A percentile compares a stretch with the other conserved stretches of the same genome.
Evolutionary conservation across 441 rosid genomes (phyloP).

Genomic region (Euphorbia schlechtendalii): DNA sequence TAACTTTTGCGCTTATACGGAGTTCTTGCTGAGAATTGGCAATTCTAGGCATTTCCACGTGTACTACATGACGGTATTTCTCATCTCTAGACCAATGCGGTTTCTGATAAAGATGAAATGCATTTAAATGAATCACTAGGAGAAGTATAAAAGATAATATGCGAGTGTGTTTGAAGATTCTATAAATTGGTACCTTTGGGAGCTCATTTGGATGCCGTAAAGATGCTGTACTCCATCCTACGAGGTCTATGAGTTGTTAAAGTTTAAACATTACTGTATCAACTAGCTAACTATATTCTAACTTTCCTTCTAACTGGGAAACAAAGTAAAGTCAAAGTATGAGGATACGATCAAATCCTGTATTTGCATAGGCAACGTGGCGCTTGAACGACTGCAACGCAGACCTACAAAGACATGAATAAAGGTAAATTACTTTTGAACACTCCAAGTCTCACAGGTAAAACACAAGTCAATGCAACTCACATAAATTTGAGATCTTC

Average conservation of each 20-base stretch:
- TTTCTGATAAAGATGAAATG: slow-evolving; percentile 33
- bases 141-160: slow-evolving; percentile 13
- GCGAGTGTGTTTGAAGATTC: slow-evolving; percentile 13
- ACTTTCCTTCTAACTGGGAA: no score
- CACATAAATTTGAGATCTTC: slow-evolving; percentile 77
- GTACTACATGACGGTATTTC: slow-evolving; percentile 60
- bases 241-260: slow-evolving; percentile 49
- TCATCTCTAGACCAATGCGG: slow-evolving; percentile 32
- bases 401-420: slow-evolving; percentile 52
- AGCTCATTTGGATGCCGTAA: slow-evolving; percentile 52
- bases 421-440: no score
- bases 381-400: slow-evolving; percentile 75
- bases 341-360: slow-evolving; percentile 76
- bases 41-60: slow-evolving; percentile 30
- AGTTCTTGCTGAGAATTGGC: slow-evolving; percentile 27
- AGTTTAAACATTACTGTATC: slow-evolving; percentile 24
- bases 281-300: not conserved
- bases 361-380: slow-evolving; percentile 76
- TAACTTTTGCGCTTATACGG: slow-evolving; percentile 20
- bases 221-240: slow-evolving; percentile 95
- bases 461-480: slow-evolving; percentile 25
- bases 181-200: slow-evolving; percentile 54
- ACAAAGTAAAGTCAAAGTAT: slow-evolving; percentile 5
- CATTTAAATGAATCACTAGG: no score
- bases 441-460: slow-evolving; percentile 2